phyloP scores from a whole-genome alignment of 2,329 filamentous ascomycete genomes.

The Coniella vitis region DNA sequence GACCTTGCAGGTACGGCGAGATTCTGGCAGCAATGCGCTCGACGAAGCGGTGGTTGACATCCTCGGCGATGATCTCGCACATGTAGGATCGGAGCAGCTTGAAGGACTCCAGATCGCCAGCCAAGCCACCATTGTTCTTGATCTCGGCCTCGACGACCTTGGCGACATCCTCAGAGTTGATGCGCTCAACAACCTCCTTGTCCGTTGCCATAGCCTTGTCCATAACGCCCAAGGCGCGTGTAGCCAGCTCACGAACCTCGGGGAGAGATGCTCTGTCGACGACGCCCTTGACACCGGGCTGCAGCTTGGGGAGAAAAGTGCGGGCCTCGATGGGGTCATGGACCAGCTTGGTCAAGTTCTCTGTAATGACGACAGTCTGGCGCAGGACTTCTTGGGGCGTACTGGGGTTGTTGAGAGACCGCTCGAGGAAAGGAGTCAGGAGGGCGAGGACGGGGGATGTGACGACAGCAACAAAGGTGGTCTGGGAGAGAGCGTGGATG shows the following conservation, averaged over 20 bases:
- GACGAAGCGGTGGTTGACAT: slow-evolving; percentile 76
- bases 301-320: slow-evolving; percentile 89
- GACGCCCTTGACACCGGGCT: slow-evolving; percentile 87
- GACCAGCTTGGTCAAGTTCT: slow-evolving; percentile 97
- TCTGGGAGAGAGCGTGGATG: slow-evolving; percentile 92
- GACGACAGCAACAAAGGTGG: slow-evolving; percentile 95
- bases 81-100: slow-evolving; percentile 67
- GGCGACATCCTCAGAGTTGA: slow-evolving; percentile 65
- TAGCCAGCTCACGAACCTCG: slow-evolving; percentile 86
- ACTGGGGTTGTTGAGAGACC: slow-evolving; percentile 82
- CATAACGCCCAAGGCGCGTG: slow-evolving; percentile 77
- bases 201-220: slow-evolving; percentile 83
- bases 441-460: slow-evolving; percentile 92
- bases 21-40: slow-evolving; percentile 64
- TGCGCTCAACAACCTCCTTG: slow-evolving; percentile 58
- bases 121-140: slow-evolving; percentile 58
- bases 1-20: slow-evolving; percentile 65
- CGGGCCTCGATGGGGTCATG: slow-evolving; percentile 92
- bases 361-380: slow-evolving; percentile 92
- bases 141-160: slow-evolving; percentile 70
- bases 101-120: slow-evolving; percentile 58
- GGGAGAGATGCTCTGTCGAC: slow-evolving; percentile 83
- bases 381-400: slow-evolving; percentile 92
- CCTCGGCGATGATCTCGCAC: slow-evolving; percentile 76
- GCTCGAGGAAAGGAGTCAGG: slow-evolving; percentile 88